Evolutionary conservation across 2,329 filamentous ascomycete species (phyloP).

Genomic region (Exophiala oligosperma): DNA sequence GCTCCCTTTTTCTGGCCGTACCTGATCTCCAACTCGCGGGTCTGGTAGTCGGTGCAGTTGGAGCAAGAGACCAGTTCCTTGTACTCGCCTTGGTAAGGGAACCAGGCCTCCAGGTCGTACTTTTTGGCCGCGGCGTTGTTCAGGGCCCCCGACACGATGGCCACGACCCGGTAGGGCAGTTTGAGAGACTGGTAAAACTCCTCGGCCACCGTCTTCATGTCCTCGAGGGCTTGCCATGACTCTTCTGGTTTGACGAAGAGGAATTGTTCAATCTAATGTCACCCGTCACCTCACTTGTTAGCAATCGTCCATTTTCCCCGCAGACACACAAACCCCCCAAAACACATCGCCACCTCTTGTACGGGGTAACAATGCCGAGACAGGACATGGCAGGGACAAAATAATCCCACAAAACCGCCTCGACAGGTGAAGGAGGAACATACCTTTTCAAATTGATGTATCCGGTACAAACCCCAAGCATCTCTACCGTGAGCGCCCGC

Average conservation of each 20-base stretch:
- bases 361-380: no score
- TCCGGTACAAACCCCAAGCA: slow-evolving; percentile 96
- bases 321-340: no score
- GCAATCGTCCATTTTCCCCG: neutral
- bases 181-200: slow-evolving; percentile 92
- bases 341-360: no score
- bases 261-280: slow-evolving; percentile 71
- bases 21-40: slow-evolving; percentile 86
- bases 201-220: slow-evolving; percentile 88
- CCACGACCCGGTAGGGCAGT: slow-evolving; percentile 86
- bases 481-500: slow-evolving; percentile 89
- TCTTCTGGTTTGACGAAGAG: slow-evolving; percentile 80
- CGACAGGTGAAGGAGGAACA: slow-evolving; percentile 7
- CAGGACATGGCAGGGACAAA: no score
- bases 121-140: slow-evolving; percentile 92
- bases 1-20: slow-evolving; percentile 79
- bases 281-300: neutral
- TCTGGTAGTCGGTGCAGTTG: slow-evolving; percentile 98
- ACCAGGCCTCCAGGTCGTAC: slow-evolving; percentile 94
- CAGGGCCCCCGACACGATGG: slow-evolving; percentile 93
- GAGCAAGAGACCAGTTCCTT: slow-evolving; percentile 97
- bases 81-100: slow-evolving; percentile 94
- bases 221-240: slow-evolving; percentile 89
- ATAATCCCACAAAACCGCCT: neutral
- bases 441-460: slow-evolving; percentile 96